Evolutionary conservation across 352 stramenopile species (phyloP), one percentile per base, ranked within the genome.

Genomic region (Phytophthora quininea): DNA sequence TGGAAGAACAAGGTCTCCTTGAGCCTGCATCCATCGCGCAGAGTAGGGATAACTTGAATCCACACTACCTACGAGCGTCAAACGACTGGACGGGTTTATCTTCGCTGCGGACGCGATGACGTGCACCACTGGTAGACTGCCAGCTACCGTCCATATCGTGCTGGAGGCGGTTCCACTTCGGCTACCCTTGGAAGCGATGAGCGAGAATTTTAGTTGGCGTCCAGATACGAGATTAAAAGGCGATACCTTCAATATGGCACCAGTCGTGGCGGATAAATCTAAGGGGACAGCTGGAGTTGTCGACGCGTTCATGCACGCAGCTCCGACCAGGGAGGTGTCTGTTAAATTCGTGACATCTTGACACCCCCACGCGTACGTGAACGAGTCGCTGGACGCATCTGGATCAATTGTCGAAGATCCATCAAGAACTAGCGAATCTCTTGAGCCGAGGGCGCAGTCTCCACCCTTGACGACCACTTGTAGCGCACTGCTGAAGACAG

Each of bases 21-120:
- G 62, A 0, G 77, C 73, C 71, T 94, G 76, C 0, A 71, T 55
- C 86, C 86, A 94, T 1, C 72, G 65, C 1, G 67, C 58, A 0
- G 66, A 82, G 59, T 77, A 91, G n/a, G 84, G 86, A 47, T 92
- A 94, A 31, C 84, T 71, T 12, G 86, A 92, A 43, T 51, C 76
- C 19, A 92, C 74, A 0, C 58, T 54, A 1, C 67, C 71, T 1
- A 54, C 65, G 4, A 94, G 53, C 1, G 57, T 51, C 2, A 94
- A 46, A 2, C 82, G 74, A 2, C 45, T 77, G 0, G 80, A 73
- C 0, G 86, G 72, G 31, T 86, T 87, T 42, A 94, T 69, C 43
- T 81, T 90, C 1, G 58, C 47, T 7, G 71, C 37, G 0, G 79
- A 76, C 0, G 72, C 55, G 9, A 59, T 42, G 24, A 82, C 67